These are phyloP conservation scores for Colletotrichum musae DNA, from an alignment of 2,329 filamentous ascomycete genomes.

Conservation along the genomic window DNA sequence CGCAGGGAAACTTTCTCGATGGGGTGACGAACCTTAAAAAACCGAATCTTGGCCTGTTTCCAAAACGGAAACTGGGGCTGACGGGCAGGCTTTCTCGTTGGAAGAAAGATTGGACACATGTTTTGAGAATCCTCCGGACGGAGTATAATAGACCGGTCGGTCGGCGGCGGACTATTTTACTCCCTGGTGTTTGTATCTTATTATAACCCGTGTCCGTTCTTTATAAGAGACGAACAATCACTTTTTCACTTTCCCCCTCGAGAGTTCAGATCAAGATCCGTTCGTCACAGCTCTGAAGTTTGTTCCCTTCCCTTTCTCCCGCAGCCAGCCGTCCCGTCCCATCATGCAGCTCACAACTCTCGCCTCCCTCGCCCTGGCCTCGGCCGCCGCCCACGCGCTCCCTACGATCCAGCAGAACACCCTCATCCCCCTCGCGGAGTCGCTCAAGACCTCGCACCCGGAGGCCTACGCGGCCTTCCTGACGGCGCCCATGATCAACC, in stretches of 20 bases:
- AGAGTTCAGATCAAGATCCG: background rate
- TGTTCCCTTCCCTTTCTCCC: background rate
- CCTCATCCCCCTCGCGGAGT: constrained; percentile 1
- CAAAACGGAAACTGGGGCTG: background rate
- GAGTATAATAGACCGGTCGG: constrained; percentile 14
- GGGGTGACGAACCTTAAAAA: constrained; percentile 2
- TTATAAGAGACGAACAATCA: constrained; percentile 1
- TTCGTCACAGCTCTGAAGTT: background rate
- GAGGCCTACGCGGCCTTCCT: constrained; percentile 33
- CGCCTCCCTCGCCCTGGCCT: constrained; percentile 13
- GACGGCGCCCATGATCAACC: constrained; percentile 8
- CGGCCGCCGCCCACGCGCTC: constrained; percentile 6
- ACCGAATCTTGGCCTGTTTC: constrained; percentile 5
- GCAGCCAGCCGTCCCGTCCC: background rate
- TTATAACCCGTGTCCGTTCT: background rate
- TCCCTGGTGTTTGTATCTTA: background rate
- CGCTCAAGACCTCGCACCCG: constrained; percentile 8
- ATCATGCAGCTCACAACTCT: constrained; percentile 25
- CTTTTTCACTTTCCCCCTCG: background rate
- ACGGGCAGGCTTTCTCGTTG: constrained; percentile 4
- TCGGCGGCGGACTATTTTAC: background rate
- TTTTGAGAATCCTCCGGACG: constrained; percentile 21
- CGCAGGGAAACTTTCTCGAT: constrained; percentile 1
- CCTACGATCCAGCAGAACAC: background rate
- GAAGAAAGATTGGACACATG: background rate